Evolutionary conservation across 305 asterid genomes (phyloP), one percentile per base, ranked within the genome.

Genomic region (Rubia occidens): DNA sequence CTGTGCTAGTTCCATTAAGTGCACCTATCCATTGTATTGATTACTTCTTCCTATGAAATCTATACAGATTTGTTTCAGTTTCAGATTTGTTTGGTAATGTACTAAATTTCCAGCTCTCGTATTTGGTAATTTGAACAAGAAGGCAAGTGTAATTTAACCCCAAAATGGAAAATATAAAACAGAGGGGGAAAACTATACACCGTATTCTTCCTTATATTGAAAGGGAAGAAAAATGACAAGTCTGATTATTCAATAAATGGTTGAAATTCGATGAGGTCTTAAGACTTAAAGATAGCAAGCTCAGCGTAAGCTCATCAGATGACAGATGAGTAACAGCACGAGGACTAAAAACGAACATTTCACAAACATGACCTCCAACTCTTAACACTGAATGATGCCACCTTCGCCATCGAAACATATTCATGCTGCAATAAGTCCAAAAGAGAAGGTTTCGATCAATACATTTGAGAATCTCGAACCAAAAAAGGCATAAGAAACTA

Each of bases 341-440:
- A 0, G 85, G 85, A 63, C 81, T 78, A 65, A 85, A 79, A 69
- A 80, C 75, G 70, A 76, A 82, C 71, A 82, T 75, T 62, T 78
- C 80, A 61, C 82, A 82, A 29, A 77, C 80, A 49, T 85, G 89
- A 39, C 80, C 71, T 60, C 78, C 83, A 72, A 85, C 86, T n/a
- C 7, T 54, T 59, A 77, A 79, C 24, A 63, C 81, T 79, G 44
- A 76, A 74, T 4, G 87, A 82, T 53, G 76, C 77, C 65, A 59
- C 81, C 5, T 72, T 59, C 5, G 72, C 60, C 40, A 13, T 45
- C 39, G 78, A 49, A 60, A 82, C 72, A 45, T 67, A 76, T 70
- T 85, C 66, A 66, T 85, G 89, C 89, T 85, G 89, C 76, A 73
- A 63, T 11, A 53, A 53, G 53, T 60, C 42, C 3, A 11, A 3